Conservation (phyloP, 345 rosid genomes). For the Garcia nutans region DNA sequence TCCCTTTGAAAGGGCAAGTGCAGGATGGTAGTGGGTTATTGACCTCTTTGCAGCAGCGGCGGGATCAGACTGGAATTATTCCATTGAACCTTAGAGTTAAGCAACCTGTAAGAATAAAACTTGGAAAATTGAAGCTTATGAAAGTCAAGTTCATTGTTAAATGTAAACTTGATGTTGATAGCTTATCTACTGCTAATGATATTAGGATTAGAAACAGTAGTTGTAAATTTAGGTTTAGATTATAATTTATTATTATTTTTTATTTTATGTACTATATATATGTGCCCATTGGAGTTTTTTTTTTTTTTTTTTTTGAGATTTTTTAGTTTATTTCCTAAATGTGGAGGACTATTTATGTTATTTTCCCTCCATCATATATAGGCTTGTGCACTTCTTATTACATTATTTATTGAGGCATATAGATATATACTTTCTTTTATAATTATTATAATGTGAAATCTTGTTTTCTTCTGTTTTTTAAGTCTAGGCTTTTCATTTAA, state of each 20-base stretch:
- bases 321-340: background rate
- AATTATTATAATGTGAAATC: background rate
- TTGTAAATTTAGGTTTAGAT: conserved; percentile 60
- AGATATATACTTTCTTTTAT: background rate
- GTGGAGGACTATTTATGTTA: conserved; percentile 9
- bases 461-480: no score
- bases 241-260: conserved; percentile 29
- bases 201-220: conserved; percentile 54
- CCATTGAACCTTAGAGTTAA: conserved; percentile 62
- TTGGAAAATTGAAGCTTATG: conserved; percentile 70
- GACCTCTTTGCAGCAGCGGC: conserved; percentile 40
- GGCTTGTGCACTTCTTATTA: background rate
- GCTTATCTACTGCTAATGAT: conserved; percentile 37
- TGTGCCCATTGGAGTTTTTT: background rate
- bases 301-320: background rate
- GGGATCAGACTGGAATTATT: conserved; percentile 45
- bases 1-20: conserved; percentile 55
- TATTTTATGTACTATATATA: background rate
- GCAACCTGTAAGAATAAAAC: conserved; percentile 77
- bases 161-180: conserved; percentile 57
- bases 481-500: no score
- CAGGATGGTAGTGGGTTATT: conserved; percentile 48
- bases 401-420: background rate
- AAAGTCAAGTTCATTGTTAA: conserved; percentile 57
- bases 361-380: conserved; percentile 10